Evolutionary conservation across 805 yeast genomes (phyloP), one percentile per base, ranked within the genome.

Genomic region (Myxozyma vanderwaltii): DNA sequence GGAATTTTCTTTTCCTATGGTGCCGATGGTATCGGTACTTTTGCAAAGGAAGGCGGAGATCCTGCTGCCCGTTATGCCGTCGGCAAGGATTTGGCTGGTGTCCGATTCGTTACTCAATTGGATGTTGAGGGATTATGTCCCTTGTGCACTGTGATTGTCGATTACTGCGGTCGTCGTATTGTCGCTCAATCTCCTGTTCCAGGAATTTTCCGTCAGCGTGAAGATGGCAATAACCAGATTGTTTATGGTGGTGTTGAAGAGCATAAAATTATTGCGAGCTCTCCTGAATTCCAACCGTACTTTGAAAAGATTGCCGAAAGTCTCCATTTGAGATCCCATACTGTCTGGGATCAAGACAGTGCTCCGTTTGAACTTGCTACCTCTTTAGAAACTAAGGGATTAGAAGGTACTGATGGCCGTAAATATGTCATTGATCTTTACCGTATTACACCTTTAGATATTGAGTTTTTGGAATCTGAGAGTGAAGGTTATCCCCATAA

Each of bases 101-200:
- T 90, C 47, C 84, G 81, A 68, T 79, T 81, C 61, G 76, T 92
- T 71, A 87, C 87, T 76, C 78, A 83, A 66, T 74, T 86, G 45
- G 89, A 87, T 67, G 70, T 83, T 35, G 75, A 75, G 10, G 89
- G 85, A 46, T 78, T 91, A 40, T 82, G 84, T 69, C 86, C 86
- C 52, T 78, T 92, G 60, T 82, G 89, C 67, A 88, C 97, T 3
- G 81, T 91, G n/a, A 80, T 91, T 59, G 89, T 92, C 56, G 98
- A 92, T 73, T 92, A 83, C 75, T 84, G 88, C 70, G 99, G 98
- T 62, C 86, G 84, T 68, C 82, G 98, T 72, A 78, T 92, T 38
- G 81, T 92, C 39, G 89, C 96, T 72, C 98, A 92, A 76, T 89
- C 96, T 13, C 96, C 97, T 12, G 96, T 92, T 45, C 99, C 99